Evolutionary conservation across 352 stramenopile genomes (phyloP), one percentile per base, ranked within the genome.

Genomic region (Phytopythium chamaehyphon): DNA sequence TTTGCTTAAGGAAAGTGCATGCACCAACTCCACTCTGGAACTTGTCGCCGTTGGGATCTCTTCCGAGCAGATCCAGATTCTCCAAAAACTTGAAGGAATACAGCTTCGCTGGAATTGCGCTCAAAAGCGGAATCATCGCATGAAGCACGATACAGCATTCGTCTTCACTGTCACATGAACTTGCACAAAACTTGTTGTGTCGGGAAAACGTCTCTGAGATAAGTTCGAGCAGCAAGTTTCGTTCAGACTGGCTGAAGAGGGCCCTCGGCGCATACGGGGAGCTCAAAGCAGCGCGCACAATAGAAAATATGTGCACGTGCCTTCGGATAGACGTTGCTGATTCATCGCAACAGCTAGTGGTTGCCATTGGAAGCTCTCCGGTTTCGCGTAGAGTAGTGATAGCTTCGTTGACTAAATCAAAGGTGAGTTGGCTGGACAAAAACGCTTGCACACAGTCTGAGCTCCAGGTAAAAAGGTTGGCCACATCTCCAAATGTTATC

Each of bases 111-210:
- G 69, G 69, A 2, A 80, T 49, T 51, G 69, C 73, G 16, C 66
- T 62, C 19, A 58, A 23, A 10, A 83, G 39, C 14, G 69, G 52
- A 5, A 73, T 47, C 10, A 59, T 37, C 49, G 80, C 31, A 18
- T 70, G 57, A 35, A 77, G 66, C 23, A 51, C 66, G 15, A 80
- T 26, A 19, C 66, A 72, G 37, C 69, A 83, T 16, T 51, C 55
- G 36, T 83, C 72, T 76, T 83, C 72, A 15, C 54, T 43, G 36
- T 61, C 45, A 8, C 56, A 62, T 2, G 59, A 74, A 11, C 56
- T 55, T 8, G 60, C 54, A 35, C 50, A 59, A 24, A 18, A 47
- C n/a, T 40, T 40, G 26, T 54, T 56, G 31, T 78, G 72, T 6
- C 47, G 18, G 1, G 21, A 7, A n/a, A 80, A 24, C 18, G 59